Base-by-base conservation (phyloP, 2,329 filamentous ascomycete species). In the Trichoderma koningii region DNA sequence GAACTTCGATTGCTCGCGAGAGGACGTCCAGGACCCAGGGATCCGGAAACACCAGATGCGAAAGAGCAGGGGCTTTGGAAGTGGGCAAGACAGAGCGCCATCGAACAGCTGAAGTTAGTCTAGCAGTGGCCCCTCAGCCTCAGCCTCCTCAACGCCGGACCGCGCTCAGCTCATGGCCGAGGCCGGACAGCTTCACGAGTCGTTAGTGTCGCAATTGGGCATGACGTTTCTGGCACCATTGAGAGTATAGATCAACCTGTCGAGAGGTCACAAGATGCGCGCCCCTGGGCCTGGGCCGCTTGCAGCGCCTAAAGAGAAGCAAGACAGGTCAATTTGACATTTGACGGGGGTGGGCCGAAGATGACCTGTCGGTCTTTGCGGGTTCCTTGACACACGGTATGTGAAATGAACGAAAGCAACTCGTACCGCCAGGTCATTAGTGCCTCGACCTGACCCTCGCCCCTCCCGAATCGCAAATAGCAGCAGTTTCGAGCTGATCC, bases 131-230 rank as follows among this genome's bases (percentile, higher is more conserved):
- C 38, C 17, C 12, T 45, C 38, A 55, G 60, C 48, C 48, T 63
- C 60, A 63, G 42, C 50, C 57, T 51, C 57, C 34, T 61, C 57
- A 52, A 61, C 57, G 57, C 47, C 57, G 52, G 52, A 60, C 47
- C 57, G 57, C 57, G 57, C 57, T 30, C 47, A 61, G 38, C 57
- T 61, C 47, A 61, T 12, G 17, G 34, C 34, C 47, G 23, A 51
- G 47, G n/a, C 57, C 57, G 17, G 47, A 28, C 57, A 52, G 30
- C 30, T 26, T 51, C 15, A 61, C 47, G 34, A 61, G 21, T 44
- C 57, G 34, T 61, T 61, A 61, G 57, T 61, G 57, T 34, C 47
- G 10, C 34, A 23, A 52, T 44, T 52, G 51, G 21, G 3, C 57
- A 61, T 61, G 53, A 55, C 19, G 21, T 55, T 19, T 44, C 34